Evolutionary conservation across 148 eudicot genomes (phyloP).

Genomic region (Chenopodium album): DNA sequence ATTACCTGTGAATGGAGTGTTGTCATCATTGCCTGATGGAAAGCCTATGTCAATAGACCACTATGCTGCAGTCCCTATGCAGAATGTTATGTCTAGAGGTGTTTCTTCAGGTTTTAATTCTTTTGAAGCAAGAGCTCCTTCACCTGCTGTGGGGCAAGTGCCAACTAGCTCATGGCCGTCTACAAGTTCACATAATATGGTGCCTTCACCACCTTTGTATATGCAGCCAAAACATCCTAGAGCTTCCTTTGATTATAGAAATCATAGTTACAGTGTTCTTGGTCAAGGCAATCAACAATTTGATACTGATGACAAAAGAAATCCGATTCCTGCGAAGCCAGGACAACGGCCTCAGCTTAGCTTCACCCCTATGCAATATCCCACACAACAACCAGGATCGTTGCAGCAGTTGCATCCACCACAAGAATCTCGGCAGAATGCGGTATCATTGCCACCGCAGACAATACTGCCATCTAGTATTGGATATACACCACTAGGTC

Average conservation of each 20-base stretch:
- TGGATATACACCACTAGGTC: constrained; percentile 51
- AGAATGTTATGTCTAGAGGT: constrained; percentile 27
- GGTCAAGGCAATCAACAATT: constrained; percentile 48
- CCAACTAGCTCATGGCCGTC: constrained; percentile 46
- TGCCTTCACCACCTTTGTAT: constrained; percentile 32
- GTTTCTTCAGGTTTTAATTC: constrained; percentile 34
- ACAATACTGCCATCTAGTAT: constrained; percentile 37
- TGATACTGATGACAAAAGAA: constrained; percentile 32
- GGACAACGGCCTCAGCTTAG: constrained; percentile 42
- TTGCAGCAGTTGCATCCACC: constrained; percentile 39
- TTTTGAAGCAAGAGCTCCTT: constrained; percentile 34
- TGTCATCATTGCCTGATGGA: constrained; percentile 38
- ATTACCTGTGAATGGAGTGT: constrained; percentile 32
- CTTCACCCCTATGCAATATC: constrained; percentile 36
- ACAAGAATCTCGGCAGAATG: constrained; percentile 40
- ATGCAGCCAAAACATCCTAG: constrained; percentile 42
- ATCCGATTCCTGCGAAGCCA: constrained; percentile 25
- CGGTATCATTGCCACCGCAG: constrained; percentile 29
- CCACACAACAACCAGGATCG: constrained; percentile 35
- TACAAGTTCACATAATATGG: constrained; percentile 29
- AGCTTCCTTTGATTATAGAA: constrained; percentile 38
- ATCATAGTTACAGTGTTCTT: constrained; percentile 31
- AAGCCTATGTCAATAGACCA: constrained; percentile 38
- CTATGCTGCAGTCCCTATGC: constrained; percentile 25
- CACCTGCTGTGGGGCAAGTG: constrained; percentile 32